Evolutionary conservation across 768 basidiomycete species (phyloP), one percentile per base, ranked within the genome.

Genomic region (Boletus coccyginus): DNA sequence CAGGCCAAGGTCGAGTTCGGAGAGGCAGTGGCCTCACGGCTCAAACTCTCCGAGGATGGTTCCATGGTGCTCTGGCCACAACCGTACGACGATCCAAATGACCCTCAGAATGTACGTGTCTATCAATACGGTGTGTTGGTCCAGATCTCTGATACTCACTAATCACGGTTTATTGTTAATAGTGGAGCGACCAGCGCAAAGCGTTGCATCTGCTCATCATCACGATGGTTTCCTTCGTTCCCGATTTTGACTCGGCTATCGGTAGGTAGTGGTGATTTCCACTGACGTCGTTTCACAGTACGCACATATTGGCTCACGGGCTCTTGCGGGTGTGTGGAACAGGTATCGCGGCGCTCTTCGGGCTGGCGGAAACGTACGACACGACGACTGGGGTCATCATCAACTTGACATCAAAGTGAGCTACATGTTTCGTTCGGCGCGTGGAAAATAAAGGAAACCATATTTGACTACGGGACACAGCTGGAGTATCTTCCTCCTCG

Each of bases 21-120:
- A 7, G 78, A 78, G 21, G 65, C 59, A 5, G 63, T 79, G 13
- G 82, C 79, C 0, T 68, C 70, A 3, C 70, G 60, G 32, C 72
- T 84, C 58, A 83, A 82, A 70, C 70, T 80, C 11, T 74, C 78
- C 8, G 36, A 59, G 9, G 75, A 79, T 33, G 77, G 81, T 6
- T 73, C 70, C 29, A 76, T 77, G 50, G 75, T 83, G 11, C 75
- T 83, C 7, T 84, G 81, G 79, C 82, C 83, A 7, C 82, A 83
- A 58, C 82, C 82, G 0, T 63, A 71, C 2, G 74, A 83, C 43
- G 73, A 78, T 57, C 76, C 76, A 3, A 70, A 78, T 14, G 82
- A 83, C 58, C 82, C 82, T 1, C 82, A 83, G 57, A 83, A 83
- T 58, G 81, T 79, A 42, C 50, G 75, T 66, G 19, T 46, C 32